Evolutionary conservation across 495 filamentous ascomycete species (phyloP), one percentile per base, ranked within the genome.

Genomic region (Astrothelium subdiscretum): DNA sequence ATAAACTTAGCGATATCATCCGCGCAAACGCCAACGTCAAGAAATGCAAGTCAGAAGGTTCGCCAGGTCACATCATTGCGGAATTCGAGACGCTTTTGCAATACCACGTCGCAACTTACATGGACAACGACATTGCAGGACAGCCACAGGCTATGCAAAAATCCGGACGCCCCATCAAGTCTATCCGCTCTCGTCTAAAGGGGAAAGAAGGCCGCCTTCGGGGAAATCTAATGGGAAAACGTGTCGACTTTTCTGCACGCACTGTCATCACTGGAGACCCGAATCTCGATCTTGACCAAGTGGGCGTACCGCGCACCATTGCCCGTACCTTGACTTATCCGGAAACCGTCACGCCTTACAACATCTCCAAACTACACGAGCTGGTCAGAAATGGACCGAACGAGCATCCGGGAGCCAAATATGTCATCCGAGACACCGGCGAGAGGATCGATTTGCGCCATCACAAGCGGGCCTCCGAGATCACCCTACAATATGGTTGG

Each of bases 191-290:
- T 63, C 91, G 94, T 77, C 76, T 99, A 67, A 99, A 99, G 80
- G 94, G 95, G 61, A 99, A 99, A 71, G 94, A 99, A 74, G 94
- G 94, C 69, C 90, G 94, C 76, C 80, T 99, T 18, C 89, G 94
- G 73, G 94, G 95, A 68, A 99, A 97, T 71, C 80, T 97, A 78
- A 98, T 98, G 94, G 94, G 94, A 43, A 99, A 99, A 76, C 94
- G 94, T 81, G 94, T 99, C 32, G 94, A 99, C 70, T 99, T 99
- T 74, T 99, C 94, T 1, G 95, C 94, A 20, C 95, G 94, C 85
- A 99, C 94, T 31, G 94, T 99, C 74, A 98, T 97, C 71, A 98
- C 94, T 60, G 94, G 94, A 73, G 94, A 99, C 72, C 95, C 94
- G 20, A 97, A 97, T 68, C 78, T 97, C 65, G 95, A 90, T 27